These are phyloP conservation scores for Fagus crenata DNA, from an alignment of 306 rosid species.

Conservation along the genomic window DNA sequence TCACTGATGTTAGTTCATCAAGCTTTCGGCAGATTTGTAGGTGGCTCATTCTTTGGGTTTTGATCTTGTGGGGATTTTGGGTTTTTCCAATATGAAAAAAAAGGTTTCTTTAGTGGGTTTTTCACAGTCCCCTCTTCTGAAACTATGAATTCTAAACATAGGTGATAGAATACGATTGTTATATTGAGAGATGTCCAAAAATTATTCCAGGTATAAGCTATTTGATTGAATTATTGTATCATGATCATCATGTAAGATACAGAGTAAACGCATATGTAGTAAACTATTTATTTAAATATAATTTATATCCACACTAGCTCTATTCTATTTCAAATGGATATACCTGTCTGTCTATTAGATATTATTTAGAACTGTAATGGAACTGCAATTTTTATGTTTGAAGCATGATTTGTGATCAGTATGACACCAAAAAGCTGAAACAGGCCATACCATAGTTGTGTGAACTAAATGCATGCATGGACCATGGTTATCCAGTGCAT, in stretches of 20 bases:
- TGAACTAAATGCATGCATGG: too few relatives aligned
- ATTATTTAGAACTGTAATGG: not conserved
- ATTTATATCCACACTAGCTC: conserved; percentile 1
- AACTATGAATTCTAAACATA: conserved; percentile 31
- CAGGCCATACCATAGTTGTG: too few relatives aligned
- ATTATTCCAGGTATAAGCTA: conserved; percentile 25
- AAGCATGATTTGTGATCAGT: not conserved
- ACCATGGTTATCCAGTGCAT: too few relatives aligned
- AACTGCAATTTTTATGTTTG: not conserved
- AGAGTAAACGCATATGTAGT: conserved; percentile 24
- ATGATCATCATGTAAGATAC: conserved; percentile 28
- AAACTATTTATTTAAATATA: conserved; percentile 18
- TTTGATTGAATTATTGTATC: conserved; percentile 36
- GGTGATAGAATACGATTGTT: conserved; percentile 34
- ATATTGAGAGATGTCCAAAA: conserved; percentile 32
- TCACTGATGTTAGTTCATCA: conserved; percentile 56
- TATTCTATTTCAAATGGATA: not conserved
- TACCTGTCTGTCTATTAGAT: not conserved
- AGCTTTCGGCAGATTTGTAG: conserved; percentile 33
- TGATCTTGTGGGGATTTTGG: conserved; percentile 42
- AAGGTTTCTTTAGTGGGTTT: conserved; percentile 53
- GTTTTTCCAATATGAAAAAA: conserved; percentile 35
- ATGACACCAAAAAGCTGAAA: not conserved
- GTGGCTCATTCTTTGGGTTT: conserved; percentile 39
- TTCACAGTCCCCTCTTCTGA: conserved; percentile 50